phyloP scores from a whole-genome alignment of 1,139 yeast genomes.

The Suzukiozyma palmioleophila region DNA sequence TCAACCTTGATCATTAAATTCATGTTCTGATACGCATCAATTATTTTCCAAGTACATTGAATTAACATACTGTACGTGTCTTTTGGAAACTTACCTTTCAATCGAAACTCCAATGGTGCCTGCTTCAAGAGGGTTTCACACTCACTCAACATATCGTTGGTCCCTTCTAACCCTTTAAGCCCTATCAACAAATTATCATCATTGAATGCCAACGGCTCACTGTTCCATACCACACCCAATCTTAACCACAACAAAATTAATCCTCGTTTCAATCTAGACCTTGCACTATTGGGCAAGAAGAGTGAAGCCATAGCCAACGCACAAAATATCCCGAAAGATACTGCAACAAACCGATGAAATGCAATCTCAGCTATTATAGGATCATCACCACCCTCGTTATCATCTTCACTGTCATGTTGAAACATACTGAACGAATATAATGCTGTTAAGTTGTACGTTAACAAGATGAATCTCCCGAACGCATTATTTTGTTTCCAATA shows the following conservation, averaged over 20 bases:
- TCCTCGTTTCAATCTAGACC: conserved; percentile 61
- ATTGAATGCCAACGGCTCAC: conserved; percentile 39
- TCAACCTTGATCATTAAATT: conserved; percentile 64
- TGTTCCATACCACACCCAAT: conserved; percentile 79
- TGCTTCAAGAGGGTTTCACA: conserved; percentile 58
- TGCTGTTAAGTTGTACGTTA: conserved; percentile 77
- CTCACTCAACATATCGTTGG: conserved; percentile 57
- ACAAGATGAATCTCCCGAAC: conserved; percentile 66
- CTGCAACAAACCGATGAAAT: conserved; percentile 70
- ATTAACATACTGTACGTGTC: conserved; percentile 49
- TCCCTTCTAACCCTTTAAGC: conserved; percentile 48
- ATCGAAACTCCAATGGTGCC: conserved; percentile 71
- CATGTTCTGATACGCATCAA: conserved; percentile 74
- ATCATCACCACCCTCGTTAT: conserved; percentile 63
- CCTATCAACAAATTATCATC: conserved; percentile 37
- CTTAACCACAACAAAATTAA: conserved; percentile 70
- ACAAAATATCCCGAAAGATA: conserved; percentile 71
- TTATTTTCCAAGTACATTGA: conserved; percentile 55
- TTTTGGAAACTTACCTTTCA: conserved; percentile 69
- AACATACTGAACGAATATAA: conserved; percentile 71
- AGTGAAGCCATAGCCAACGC: conserved; percentile 63
- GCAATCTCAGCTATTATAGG: conserved; percentile 78
- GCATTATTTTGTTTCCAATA: conserved; percentile 63
- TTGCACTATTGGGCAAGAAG: conserved; percentile 72
- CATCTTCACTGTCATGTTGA: conserved; percentile 57